Percentiles rank a stretch among this genome's conserved stretches.
Conservation (phyloP, 768 basidiomycete species). For the Daedaleopsis nitida region DNA sequence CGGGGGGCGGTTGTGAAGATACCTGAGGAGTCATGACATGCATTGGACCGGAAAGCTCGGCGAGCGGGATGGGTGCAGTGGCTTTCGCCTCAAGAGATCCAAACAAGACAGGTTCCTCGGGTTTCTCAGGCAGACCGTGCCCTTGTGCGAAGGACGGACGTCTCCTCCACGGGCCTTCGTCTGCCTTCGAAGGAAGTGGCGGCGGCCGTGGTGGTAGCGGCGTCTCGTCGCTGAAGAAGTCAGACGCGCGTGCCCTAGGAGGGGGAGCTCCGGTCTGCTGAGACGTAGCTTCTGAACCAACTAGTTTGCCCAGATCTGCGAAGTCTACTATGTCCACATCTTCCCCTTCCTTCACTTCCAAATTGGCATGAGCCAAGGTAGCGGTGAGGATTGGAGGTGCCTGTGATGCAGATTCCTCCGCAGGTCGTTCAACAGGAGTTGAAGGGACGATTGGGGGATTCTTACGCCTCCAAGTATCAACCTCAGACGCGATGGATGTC, state of each 20-base stretch:
- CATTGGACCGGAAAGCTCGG: not conserved
- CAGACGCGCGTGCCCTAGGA: slow-evolving; percentile 60
- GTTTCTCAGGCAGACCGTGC: not conserved
- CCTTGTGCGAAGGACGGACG: slow-evolving; percentile 17
- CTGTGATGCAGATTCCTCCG: slow-evolving; percentile 61
- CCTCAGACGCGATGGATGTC: slow-evolving; percentile 5
- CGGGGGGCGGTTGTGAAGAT: not conserved
- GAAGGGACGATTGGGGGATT: slow-evolving; percentile 25
- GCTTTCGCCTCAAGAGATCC: not conserved
- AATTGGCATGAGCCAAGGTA: slow-evolving; percentile 36
- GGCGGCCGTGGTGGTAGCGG: slow-evolving; percentile 1
- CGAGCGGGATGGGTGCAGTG: not conserved
- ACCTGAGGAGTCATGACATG: not conserved
- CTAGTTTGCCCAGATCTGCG: slow-evolving; percentile 70
- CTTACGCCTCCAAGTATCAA: not conserved
- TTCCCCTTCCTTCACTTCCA: slow-evolving; percentile 53
- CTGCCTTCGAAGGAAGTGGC: slow-evolving; percentile 33
- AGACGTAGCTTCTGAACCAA: slow-evolving; percentile 42
- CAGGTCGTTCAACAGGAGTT: slow-evolving; percentile 50
- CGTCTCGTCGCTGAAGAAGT: slow-evolving; percentile 65
- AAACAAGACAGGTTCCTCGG: not conserved
- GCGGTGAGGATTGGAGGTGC: slow-evolving; percentile 28
- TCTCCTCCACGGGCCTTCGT: slow-evolving; percentile 49
- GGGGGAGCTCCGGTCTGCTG: slow-evolving; percentile 31
- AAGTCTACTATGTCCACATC: slow-evolving; percentile 83